Evolutionary conservation across 805 yeast genomes (phyloP), one percentile per base, ranked within the genome.

Genomic region (Wickerhamomyces bovis): DNA sequence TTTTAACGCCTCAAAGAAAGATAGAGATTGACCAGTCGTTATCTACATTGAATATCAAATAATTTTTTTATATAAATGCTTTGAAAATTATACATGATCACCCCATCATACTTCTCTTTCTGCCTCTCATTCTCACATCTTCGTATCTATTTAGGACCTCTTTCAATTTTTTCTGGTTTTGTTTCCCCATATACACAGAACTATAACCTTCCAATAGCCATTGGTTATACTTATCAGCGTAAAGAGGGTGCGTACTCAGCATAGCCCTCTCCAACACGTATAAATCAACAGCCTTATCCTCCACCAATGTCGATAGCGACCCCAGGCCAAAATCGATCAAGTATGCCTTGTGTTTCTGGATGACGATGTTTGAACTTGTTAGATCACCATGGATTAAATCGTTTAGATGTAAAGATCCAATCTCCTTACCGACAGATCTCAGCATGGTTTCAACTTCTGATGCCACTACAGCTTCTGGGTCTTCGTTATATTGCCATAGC

Each of bases 261-360:
- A 94, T 76, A 0, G 99, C 98, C 57, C 98, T 72, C 65, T 94
- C 99, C 50, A 94, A 67, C 11, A 94, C 98, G 57, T 94, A 94
- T 49, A 94, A 65, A 64, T 94, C 99, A n/a, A 94, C 99, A 3
- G 98, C 98, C 64, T 88, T 89, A 59, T 92, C 98, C 57, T 94
- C 99, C 0, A 85, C 76, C 51, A 89, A 62, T 1, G 75, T 73
- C 0, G 95, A 80, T 47, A 81, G 81, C 12, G 89, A 80, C 2
- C 95, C 85, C 18, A 94, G 71, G 0, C 99, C 99, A 67, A 94
- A 94, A 61, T 94, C 99, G 45, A 94, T 94, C 53, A 94, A 65
- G 30, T 71, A 77, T 0, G 95, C 89, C 48, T 22, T 26, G 40
- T 25, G 46, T 40, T 42, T 65, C 61, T 67, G 68, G 15, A 90